These are phyloP conservation scores for Penicillium italicum DNA, from an alignment of 2,329 filamentous ascomycete genomes.

Conservation along the genomic window DNA sequence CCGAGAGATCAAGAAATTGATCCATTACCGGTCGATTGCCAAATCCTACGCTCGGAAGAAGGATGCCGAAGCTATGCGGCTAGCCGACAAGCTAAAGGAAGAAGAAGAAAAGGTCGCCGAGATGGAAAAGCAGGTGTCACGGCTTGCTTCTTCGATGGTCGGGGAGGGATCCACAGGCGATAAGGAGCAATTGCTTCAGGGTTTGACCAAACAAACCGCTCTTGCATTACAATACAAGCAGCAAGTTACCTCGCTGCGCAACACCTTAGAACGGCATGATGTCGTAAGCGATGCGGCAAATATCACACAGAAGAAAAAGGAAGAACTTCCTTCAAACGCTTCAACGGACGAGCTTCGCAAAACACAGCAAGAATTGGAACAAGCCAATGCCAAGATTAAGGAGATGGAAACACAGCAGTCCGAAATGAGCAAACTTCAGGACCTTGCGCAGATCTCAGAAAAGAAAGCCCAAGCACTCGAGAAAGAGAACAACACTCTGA, in stretches of 20 bases:
- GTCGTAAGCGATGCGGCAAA: slow-evolving; percentile 31
- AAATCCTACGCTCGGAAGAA: slow-evolving; percentile 60
- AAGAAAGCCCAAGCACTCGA: slow-evolving; percentile 41
- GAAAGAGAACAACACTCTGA: slow-evolving; percentile 41
- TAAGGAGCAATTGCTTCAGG: slow-evolving; percentile 41
- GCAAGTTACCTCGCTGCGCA: slow-evolving; percentile 38
- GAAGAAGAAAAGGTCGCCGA: slow-evolving; percentile 47
- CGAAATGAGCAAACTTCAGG: slow-evolving; percentile 35
- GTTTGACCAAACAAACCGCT: slow-evolving; percentile 45
- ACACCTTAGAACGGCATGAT: slow-evolving; percentile 38
- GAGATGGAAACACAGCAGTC: slow-evolving; percentile 31
- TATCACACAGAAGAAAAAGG: slow-evolving; percentile 20
- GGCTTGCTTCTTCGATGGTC: slow-evolving; percentile 41
- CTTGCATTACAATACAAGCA: slow-evolving; percentile 45
- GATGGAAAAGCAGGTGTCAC: slow-evolving; percentile 44
- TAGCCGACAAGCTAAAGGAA: slow-evolving; percentile 51
- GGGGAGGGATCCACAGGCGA: slow-evolving; percentile 30
- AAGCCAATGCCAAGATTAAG: slow-evolving; percentile 35
- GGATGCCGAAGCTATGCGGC: slow-evolving; percentile 52
- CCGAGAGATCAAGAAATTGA: slow-evolving; percentile 58
- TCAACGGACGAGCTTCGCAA: slow-evolving; percentile 29
- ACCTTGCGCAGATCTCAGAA: slow-evolving; percentile 39
- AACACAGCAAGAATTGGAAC: slow-evolving; percentile 34
- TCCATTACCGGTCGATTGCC: slow-evolving; percentile 57
- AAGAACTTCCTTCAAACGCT: slow-evolving; percentile 15